A percentile compares a stretch with the other conserved stretches of the same genome.
Conservation (phyloP, 768 basidiomycete genomes). For the Leccinum rimulosum region DNA sequence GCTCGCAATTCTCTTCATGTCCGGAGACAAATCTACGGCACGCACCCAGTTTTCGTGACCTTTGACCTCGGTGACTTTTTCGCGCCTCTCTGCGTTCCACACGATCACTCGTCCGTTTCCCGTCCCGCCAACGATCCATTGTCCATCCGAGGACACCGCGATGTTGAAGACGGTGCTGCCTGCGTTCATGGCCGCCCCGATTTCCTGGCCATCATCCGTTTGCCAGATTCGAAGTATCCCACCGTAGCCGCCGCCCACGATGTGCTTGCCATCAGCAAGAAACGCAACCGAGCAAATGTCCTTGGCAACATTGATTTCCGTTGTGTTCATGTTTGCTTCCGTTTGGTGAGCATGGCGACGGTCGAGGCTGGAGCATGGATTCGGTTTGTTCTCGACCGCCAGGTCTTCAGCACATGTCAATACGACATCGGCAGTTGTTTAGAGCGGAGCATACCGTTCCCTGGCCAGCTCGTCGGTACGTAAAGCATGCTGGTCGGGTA, state of each 20-base stretch:
- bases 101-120: slow-evolving; percentile 4
- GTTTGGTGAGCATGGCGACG: background rate
- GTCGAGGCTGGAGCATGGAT: background rate
- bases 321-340: background rate
- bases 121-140: slow-evolving; percentile 10
- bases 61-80: slow-evolving; percentile 7
- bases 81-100: slow-evolving; percentile 8
- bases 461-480: background rate
- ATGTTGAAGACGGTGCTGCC: slow-evolving; percentile 7
- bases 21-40: slow-evolving; percentile 18
- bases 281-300: slow-evolving; percentile 12
- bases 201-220: slow-evolving; percentile 1
- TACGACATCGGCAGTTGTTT: background rate
- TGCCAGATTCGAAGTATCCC: slow-evolving; percentile 8
- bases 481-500: background rate
- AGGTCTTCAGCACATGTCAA: background rate
- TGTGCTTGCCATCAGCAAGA: slow-evolving; percentile 3
- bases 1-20: slow-evolving; percentile 5
- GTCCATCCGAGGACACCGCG: slow-evolving; percentile 6
- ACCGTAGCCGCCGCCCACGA: slow-evolving; percentile 10
- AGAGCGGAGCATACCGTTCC: background rate
- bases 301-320: slow-evolving; percentile 2
- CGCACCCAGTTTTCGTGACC: slow-evolving; percentile 12
- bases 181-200: slow-evolving; percentile 6
- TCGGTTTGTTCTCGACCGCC: background rate